phyloP scores from a whole-genome alignment of 2,329 filamentous ascomycete genomes.

The Paecilomyces dactylethromorphus region DNA sequence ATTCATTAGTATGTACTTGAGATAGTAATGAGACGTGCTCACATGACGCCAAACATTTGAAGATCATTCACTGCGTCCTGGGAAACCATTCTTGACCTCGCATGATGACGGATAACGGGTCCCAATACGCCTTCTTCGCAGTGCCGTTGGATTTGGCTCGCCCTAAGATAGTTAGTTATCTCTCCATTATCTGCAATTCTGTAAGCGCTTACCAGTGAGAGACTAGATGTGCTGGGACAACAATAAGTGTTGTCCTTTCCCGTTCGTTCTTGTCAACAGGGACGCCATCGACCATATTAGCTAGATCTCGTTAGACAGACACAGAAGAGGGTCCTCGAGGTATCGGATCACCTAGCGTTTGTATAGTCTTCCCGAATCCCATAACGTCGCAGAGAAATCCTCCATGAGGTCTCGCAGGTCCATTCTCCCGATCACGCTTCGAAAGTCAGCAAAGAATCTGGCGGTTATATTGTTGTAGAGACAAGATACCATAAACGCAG shows the following conservation, averaged over 20 bases:
- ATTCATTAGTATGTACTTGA: conserved; percentile 1
- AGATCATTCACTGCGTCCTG: conserved; percentile 14
- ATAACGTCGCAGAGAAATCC: conserved; percentile 36
- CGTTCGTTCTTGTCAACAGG: conserved; percentile 8
- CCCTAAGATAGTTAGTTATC: conserved; percentile 11
- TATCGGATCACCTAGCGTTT: conserved; percentile 22
- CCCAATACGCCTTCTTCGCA: conserved; percentile 17
- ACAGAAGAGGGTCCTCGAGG: background rate
- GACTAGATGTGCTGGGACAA: conserved; percentile 27
- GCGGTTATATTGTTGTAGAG: background rate
- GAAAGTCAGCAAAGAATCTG: conserved; percentile 7
- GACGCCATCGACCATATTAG: conserved; percentile 31
- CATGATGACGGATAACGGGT: conserved; percentile 17
- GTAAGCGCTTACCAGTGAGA: conserved; percentile 24
- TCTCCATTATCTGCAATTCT: background rate
- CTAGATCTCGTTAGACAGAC: conserved; percentile 10
- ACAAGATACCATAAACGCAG: conserved; percentile 25
- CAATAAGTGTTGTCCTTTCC: conserved; percentile 28
- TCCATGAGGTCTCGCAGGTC: conserved; percentile 17
- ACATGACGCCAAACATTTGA: conserved; percentile 17
- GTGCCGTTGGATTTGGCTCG: conserved; percentile 24
- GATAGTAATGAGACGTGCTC: background rate
- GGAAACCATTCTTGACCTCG: conserved; percentile 11
- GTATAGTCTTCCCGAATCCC: conserved; percentile 37
- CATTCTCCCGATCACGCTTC: conserved; percentile 25